A percentile compares a stretch with the other conserved stretches of the same genome.
These are phyloP conservation scores for Solioccasus polychromus DNA, from an alignment of 768 basidiomycete species.

Conservation along the genomic window DNA sequence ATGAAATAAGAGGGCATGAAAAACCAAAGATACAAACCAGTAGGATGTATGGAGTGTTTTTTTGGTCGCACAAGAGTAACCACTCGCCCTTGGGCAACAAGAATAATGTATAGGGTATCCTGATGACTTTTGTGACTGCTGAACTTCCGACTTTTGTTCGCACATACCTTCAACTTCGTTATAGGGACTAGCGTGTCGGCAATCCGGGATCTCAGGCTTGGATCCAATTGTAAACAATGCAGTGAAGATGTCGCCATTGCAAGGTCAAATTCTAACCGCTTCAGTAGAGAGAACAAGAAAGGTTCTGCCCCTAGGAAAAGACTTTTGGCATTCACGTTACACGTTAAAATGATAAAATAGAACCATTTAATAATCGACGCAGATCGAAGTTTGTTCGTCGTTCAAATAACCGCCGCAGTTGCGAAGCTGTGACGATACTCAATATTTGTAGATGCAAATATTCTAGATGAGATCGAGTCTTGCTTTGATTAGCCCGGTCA, in stretches of 20 bases:
- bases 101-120: slow-evolving; percentile 89
- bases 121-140: slow-evolving; percentile 29
- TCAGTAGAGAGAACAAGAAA: slow-evolving; percentile 71
- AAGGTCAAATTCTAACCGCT: slow-evolving; percentile 71
- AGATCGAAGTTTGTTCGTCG: slow-evolving; percentile 91
- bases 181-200: slow-evolving; percentile 80
- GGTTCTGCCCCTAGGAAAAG: slow-evolving; percentile 66
- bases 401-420: slow-evolving; percentile 84
- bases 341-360: not conserved
- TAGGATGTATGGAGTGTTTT: slow-evolving; percentile 94
- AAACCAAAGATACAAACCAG: slow-evolving; percentile 49
- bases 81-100: slow-evolving; percentile 75
- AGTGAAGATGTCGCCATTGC: slow-evolving; percentile 80
- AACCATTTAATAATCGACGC: slow-evolving; percentile 67
- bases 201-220: slow-evolving; percentile 63
- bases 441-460: slow-evolving; percentile 93
- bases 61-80: slow-evolving; percentile 86
- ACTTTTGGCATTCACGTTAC: not conserved
- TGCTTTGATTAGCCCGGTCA: slow-evolving; percentile 50
- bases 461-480: slow-evolving; percentile 93
- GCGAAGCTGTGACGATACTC: slow-evolving; percentile 82
- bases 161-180: slow-evolving; percentile 69
- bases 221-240: slow-evolving; percentile 75
- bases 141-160: not conserved
- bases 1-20: not conserved